Conservation (phyloP, 306 rosid genomes). For the Cicer yamashitae region DNA sequence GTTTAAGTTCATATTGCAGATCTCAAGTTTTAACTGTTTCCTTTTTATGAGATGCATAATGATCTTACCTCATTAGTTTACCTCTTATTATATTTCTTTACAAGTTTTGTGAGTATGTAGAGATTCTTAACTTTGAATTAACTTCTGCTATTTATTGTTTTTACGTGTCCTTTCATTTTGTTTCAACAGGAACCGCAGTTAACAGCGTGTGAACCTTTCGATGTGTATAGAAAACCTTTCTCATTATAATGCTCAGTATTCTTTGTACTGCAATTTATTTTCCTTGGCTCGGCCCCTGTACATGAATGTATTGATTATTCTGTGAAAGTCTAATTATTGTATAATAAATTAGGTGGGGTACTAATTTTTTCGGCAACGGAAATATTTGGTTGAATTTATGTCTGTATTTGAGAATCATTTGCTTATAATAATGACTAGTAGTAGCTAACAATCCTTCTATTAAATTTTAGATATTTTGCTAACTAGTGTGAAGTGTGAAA, state of each 20-base stretch:
- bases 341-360: slow-evolving; percentile 18
- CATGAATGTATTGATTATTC: slow-evolving; percentile 19
- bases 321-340: slow-evolving; percentile 21
- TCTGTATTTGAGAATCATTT: neutral
- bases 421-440: too few species aligned
- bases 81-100: neutral
- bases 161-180: slow-evolving; percentile 30
- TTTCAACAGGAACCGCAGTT: slow-evolving; percentile 92
- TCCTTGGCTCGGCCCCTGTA: slow-evolving; percentile 20
- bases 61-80: slow-evolving; percentile 2
- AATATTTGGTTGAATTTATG: neutral
- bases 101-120: slow-evolving; percentile 4
- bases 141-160: slow-evolving; percentile 40
- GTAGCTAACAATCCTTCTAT: too few species aligned
- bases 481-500: too few species aligned
- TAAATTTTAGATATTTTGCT: too few species aligned
- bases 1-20: slow-evolving; percentile 5
- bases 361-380: neutral
- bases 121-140: slow-evolving; percentile 29
- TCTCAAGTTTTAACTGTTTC: slow-evolving; percentile 20
- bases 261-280: slow-evolving; percentile 24
- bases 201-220: slow-evolving; percentile 78
- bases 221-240: slow-evolving; percentile 82
- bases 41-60: slow-evolving; percentile 14
- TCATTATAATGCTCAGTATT: slow-evolving; percentile 53